Percentiles rank a stretch among this genome's conserved stretches.
phyloP scores from a whole-genome alignment of 176 grass and related monocot species.

The Panicum miliaceum region DNA sequence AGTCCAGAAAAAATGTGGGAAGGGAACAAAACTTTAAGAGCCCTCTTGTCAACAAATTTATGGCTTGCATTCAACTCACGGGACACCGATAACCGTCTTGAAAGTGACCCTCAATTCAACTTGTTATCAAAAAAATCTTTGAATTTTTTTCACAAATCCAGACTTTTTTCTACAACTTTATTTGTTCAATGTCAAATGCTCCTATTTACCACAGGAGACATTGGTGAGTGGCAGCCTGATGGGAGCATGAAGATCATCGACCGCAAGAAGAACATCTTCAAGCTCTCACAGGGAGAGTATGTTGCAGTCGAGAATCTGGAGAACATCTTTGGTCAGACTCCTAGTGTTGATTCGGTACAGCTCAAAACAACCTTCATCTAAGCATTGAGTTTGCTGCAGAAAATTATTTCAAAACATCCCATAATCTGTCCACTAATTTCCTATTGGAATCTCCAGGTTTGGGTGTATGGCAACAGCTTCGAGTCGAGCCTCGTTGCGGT shows the following conservation, averaged over 20 bases:
- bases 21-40: background rate
- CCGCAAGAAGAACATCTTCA: slow-evolving; percentile 99
- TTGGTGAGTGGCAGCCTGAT: slow-evolving; percentile 94
- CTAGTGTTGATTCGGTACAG: slow-evolving; percentile 80
- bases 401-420: background rate
- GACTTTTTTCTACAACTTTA: background rate
- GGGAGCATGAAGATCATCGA: slow-evolving; percentile 98
- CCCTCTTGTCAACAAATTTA: slow-evolving; percentile 23
- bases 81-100: background rate
- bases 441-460: slow-evolving; percentile 57
- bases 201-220: slow-evolving; percentile 70
- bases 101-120: slow-evolving; percentile 13
- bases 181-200: slow-evolving; percentile 29
- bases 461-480: slow-evolving; percentile 96
- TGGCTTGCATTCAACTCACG: background rate
- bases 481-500: slow-evolving; percentile 85
- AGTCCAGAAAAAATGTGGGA: background rate
- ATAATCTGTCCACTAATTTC: background rate
- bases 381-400: background rate
- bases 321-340: slow-evolving; percentile 85
- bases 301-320: slow-evolving; percentile 97
- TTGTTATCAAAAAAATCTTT: slow-evolving; percentile 4
- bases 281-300: slow-evolving; percentile 97
- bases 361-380: slow-evolving; percentile 11
- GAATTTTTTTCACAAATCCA: background rate